These are phyloP conservation scores for Rhynchosporium agropyri DNA, from an alignment of 2,329 filamentous ascomycete species.

Conservation along the genomic window DNA sequence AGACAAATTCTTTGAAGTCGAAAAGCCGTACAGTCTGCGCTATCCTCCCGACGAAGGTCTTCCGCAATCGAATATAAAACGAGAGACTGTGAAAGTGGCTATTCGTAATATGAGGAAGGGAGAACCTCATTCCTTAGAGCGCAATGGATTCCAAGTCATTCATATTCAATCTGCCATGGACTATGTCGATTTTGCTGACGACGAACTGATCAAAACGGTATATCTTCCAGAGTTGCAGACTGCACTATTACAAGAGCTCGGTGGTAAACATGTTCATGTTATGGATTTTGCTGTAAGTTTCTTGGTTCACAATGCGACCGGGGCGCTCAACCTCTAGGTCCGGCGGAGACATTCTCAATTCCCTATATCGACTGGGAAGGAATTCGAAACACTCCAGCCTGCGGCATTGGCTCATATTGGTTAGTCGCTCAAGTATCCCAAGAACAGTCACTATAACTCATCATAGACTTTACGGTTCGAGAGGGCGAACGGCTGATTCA, in stretches of 20 bases:
- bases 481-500: not conserved
- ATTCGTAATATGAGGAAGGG: not conserved
- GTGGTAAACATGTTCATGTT: not conserved
- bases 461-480: not conserved
- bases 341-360: not conserved
- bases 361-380: not conserved
- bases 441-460: not conserved
- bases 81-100: not conserved
- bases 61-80: not conserved
- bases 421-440: not conserved
- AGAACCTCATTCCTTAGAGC: not conserved
- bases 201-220: not conserved
- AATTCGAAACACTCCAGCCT: not conserved
- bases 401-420: conserved; percentile 4
- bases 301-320: not conserved
- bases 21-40: conserved; percentile 5
- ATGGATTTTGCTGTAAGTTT: not conserved
- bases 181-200: not conserved
- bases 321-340: not conserved
- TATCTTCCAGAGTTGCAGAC: not conserved
- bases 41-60: not conserved
- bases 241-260: not conserved
- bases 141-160: not conserved
- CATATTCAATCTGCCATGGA: not conserved
- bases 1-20: not conserved